Percentiles rank a stretch among this genome's conserved stretches.
Evolutionary conservation across 2,329 filamentous ascomycete genomes (phyloP).

Genomic region (Colletotrichum paranaense): DNA sequence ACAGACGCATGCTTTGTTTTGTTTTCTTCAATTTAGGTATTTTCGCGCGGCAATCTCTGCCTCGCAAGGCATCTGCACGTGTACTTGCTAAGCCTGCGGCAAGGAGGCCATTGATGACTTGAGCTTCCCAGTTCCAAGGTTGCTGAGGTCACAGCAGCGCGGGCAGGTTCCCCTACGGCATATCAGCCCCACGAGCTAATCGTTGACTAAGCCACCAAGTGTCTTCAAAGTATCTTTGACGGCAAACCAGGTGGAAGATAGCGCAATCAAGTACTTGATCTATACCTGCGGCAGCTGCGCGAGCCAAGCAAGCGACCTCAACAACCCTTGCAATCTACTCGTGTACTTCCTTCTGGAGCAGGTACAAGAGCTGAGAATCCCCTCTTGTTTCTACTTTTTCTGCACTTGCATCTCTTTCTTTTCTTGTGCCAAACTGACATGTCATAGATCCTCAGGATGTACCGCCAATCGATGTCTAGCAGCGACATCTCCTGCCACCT

Average conservation of each 20-base stretch:
- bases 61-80: not conserved
- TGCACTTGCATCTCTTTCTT: not conserved
- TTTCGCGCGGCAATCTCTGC: not conserved
- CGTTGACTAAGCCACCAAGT: conserved; percentile 13
- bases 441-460: not conserved
- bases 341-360: not conserved
- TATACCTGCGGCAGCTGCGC: conserved; percentile 14
- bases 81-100: not conserved
- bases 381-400: not conserved
- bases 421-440: not conserved
- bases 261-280: not conserved
- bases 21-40: not conserved
- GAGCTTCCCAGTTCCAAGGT: not conserved
- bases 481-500: conserved; percentile 21
- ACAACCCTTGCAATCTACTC: conserved; percentile 8
- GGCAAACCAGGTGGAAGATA: not conserved
- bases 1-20: not conserved
- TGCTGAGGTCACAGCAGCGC: not conserved
- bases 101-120: not conserved
- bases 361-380: not conserved
- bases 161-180: not conserved
- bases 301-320: conserved; percentile 3
- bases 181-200: conserved; percentile 28
- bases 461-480: conserved; percentile 20
- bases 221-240: not conserved